A percentile compares a stretch with the other conserved stretches of the same genome.
These are phyloP conservation scores for Cardamine resedifolia DNA, from an alignment of 345 rosid genomes.

Conservation along the genomic window DNA sequence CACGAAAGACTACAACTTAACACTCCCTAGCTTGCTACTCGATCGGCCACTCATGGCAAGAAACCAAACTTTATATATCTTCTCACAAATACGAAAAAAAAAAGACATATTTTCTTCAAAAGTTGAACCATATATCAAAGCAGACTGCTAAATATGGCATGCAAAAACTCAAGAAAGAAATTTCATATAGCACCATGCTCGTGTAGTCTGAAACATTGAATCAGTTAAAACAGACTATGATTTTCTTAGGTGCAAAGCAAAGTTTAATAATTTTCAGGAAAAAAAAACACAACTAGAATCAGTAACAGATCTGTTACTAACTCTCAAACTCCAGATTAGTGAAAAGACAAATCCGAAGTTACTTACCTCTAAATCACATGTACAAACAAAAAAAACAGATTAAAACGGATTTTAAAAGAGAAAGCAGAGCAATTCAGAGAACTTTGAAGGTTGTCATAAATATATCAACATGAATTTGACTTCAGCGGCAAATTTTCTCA, in stretches of 20 bases:
- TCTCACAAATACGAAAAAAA: neutral
- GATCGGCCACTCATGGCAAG: neutral
- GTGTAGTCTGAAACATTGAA: conserved; percentile 39
- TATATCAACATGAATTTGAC: conserved; percentile 34
- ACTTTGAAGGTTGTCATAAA: conserved; percentile 40
- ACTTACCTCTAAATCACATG: neutral
- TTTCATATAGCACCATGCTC: conserved; percentile 41
- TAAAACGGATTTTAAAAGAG: neutral
- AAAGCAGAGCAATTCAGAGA: conserved; percentile 42
- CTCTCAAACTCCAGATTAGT: too few relatives aligned
- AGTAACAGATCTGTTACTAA: too few relatives aligned
- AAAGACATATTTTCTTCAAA: conserved; percentile 2
- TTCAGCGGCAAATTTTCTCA: conserved; percentile 36
- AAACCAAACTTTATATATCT: neutral
- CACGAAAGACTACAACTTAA: neutral
- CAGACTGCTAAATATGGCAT: conserved; percentile 8
- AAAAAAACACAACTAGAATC: neutral
- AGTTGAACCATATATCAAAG: conserved; percentile 7
- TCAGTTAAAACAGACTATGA: conserved; percentile 35
- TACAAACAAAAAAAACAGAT: neutral
- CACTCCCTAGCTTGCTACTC: too few relatives aligned
- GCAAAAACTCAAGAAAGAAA: conserved; percentile 8
- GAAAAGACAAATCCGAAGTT: neutral
- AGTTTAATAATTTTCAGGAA: too few relatives aligned
- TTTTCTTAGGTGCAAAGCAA: conserved; percentile 31